phyloP scores from a whole-genome alignment of 176 grass and related monocot species.

The Oryza nivara region DNA sequence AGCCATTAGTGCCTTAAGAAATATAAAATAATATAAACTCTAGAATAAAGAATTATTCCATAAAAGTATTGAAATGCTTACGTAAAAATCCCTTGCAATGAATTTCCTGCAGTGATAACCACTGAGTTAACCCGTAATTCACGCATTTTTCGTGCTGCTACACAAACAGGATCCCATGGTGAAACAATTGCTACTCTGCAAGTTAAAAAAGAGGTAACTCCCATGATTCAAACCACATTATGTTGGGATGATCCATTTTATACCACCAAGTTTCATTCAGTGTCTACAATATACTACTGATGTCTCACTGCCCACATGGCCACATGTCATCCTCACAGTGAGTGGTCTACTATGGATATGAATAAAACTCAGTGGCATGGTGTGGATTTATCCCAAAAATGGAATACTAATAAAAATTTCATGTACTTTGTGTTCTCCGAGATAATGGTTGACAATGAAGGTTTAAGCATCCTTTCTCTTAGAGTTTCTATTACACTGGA shows the following conservation, averaged over 20 bases:
- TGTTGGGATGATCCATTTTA: background rate
- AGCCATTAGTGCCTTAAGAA: slow-evolving; percentile 26
- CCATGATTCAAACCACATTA: slow-evolving; percentile 16
- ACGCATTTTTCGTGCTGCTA: slow-evolving; percentile 86
- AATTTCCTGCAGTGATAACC: slow-evolving; percentile 72
- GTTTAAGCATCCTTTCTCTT: slow-evolving; percentile 89
- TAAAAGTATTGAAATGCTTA: slow-evolving; percentile 44
- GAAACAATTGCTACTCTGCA: slow-evolving; percentile 80
- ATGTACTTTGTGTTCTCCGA: slow-evolving; percentile 80
- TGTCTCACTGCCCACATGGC: background rate
- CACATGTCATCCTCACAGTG: background rate
- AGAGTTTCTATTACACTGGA: slow-evolving; percentile 76
- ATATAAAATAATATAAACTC: slow-evolving; percentile 1
- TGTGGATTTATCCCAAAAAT: slow-evolving; percentile 2
- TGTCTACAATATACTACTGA: background rate
- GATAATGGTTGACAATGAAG: slow-evolving; percentile 78
- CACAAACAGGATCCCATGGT: slow-evolving; percentile 85
- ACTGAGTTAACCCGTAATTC: slow-evolving; percentile 82
- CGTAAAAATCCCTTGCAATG: slow-evolving; percentile 87
- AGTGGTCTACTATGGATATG: background rate
- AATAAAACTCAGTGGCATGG: background rate
- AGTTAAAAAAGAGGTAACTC: slow-evolving; percentile 28
- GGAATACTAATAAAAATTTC: slow-evolving; percentile 12
- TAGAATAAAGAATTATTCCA: slow-evolving; percentile 1
- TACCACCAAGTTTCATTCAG: background rate